These are phyloP conservation scores for Talaromyces liani DNA, from an alignment of 495 filamentous ascomycete genomes.

Conservation along the genomic window DNA sequence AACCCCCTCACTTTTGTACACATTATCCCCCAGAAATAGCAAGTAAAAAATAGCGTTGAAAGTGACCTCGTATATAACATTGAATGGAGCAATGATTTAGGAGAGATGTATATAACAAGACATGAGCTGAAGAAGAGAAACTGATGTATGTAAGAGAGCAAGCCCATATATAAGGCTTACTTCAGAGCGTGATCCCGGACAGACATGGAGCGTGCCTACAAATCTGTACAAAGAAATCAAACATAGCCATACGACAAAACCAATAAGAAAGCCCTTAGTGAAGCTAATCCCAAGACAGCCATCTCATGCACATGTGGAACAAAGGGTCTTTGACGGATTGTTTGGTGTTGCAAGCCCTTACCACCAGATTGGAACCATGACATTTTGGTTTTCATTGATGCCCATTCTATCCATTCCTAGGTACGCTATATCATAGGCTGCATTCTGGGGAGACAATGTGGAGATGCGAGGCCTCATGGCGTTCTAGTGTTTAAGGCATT, in stretches of 20 bases:
- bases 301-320: not conserved
- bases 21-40: not conserved
- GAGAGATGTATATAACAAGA: not conserved
- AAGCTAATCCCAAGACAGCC: not conserved
- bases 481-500: not conserved
- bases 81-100: not conserved
- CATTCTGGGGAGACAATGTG: not conserved
- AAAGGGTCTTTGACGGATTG: not conserved
- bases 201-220: not conserved
- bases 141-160: not conserved
- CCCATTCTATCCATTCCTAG: not conserved
- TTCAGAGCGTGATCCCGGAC: not conserved
- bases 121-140: not conserved
- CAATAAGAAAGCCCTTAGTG: not conserved
- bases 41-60: not conserved
- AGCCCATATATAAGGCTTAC: not conserved
- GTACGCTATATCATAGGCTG: not conserved
- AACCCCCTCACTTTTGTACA: not conserved
- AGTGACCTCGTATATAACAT: not conserved
- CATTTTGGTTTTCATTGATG: not conserved
- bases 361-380: no score
- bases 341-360: not conserved
- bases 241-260: not conserved
- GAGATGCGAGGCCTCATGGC: not conserved
- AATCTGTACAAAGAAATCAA: not conserved